A percentile compares a stretch with the other conserved stretches of the same genome.
Evolutionary conservation across 495 filamentous ascomycete genomes (phyloP).

Genomic region (Lineolata rhizophorae): DNA sequence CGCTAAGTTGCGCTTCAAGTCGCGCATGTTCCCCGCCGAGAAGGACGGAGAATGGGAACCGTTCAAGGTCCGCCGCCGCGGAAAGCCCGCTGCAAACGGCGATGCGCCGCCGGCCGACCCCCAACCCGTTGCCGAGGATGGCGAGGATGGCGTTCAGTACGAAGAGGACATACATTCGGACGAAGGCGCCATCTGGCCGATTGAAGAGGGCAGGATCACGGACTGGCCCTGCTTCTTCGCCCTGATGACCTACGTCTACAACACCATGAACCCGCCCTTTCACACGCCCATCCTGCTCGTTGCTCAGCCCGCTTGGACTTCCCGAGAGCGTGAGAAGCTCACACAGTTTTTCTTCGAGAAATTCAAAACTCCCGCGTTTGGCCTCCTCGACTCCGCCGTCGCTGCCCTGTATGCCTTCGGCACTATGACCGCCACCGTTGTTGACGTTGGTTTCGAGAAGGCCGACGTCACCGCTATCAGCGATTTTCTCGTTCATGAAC

Average conservation of each 20-base stretch:
- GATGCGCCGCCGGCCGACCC: conserved; percentile 9
- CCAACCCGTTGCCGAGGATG: conserved; percentile 5
- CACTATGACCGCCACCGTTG: conserved; percentile 47
- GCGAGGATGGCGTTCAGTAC: conserved; percentile 30
- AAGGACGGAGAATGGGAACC: conserved; percentile 66
- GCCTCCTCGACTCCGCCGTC: conserved; percentile 62
- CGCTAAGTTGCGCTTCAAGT: conserved; percentile 55
- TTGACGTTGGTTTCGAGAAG: conserved; percentile 81
- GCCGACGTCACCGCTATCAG: conserved; percentile 75
- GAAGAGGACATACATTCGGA: conserved; percentile 75
- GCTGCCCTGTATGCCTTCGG: conserved; percentile 73
- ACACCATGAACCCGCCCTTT: conserved; percentile 67
- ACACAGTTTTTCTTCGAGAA: conserved; percentile 91
- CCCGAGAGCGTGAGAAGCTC: conserved; percentile 57
- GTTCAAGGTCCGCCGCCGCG: conserved; percentile 44
- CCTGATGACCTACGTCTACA: conserved; percentile 68
- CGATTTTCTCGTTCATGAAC: conserved; percentile 45
- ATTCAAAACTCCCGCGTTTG: conserved; percentile 81
- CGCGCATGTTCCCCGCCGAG: conserved; percentile 80
- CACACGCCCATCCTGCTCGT: conserved; percentile 88
- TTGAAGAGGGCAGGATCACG: conserved; percentile 62
- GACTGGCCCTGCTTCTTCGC: conserved; percentile 86
- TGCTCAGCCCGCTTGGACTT: conserved; percentile 66
- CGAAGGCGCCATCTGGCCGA: conserved; percentile 76
- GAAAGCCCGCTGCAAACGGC: conserved; percentile 9